Percentiles rank a stretch among this genome's conserved stretches.
These are phyloP conservation scores for Cadophora sp. DNA, from an alignment of 2,329 filamentous ascomycete species.

Conservation along the genomic window DNA sequence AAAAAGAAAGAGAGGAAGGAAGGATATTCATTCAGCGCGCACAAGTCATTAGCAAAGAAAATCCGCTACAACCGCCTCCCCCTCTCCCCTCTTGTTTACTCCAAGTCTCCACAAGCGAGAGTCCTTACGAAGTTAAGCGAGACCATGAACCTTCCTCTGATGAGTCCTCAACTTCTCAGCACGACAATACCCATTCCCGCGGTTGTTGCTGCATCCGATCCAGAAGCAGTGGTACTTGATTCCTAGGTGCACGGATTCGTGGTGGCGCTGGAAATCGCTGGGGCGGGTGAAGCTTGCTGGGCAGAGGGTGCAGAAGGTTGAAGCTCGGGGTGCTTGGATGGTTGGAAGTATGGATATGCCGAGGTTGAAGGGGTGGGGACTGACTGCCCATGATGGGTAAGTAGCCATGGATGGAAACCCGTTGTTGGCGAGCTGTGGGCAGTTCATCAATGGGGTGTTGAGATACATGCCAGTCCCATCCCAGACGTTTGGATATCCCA, in stretches of 20 bases:
- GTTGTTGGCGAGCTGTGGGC: background rate
- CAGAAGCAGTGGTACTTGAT: slow-evolving; percentile 32
- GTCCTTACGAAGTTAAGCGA: slow-evolving; percentile 21
- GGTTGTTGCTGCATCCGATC: slow-evolving; percentile 27
- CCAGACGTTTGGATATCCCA: background rate
- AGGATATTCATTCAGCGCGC: too few species aligned
- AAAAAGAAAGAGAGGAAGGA: too few species aligned
- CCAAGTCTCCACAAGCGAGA: background rate
- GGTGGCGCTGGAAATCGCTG: slow-evolving; percentile 29
- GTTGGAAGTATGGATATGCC: background rate
- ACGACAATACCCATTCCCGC: slow-evolving; percentile 34
- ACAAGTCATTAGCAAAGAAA: too few species aligned
- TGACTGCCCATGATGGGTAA: background rate
- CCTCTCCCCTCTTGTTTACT: background rate
- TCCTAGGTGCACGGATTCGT: slow-evolving; percentile 29
- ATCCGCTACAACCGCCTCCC: too few species aligned
- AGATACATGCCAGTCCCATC: background rate
- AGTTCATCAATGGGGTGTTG: background rate
- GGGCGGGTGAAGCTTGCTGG: slow-evolving; percentile 27
- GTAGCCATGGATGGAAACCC: background rate
- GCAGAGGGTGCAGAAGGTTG: slow-evolving; percentile 23
- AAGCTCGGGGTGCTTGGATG: background rate
- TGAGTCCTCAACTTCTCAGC: slow-evolving; percentile 33
- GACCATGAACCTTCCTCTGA: slow-evolving; percentile 33
- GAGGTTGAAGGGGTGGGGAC: background rate